Evolutionary conservation across 2,329 filamentous ascomycete genomes (phyloP), one percentile per base, ranked within the genome.

Genomic region (Ceratocystis papillata): DNA sequence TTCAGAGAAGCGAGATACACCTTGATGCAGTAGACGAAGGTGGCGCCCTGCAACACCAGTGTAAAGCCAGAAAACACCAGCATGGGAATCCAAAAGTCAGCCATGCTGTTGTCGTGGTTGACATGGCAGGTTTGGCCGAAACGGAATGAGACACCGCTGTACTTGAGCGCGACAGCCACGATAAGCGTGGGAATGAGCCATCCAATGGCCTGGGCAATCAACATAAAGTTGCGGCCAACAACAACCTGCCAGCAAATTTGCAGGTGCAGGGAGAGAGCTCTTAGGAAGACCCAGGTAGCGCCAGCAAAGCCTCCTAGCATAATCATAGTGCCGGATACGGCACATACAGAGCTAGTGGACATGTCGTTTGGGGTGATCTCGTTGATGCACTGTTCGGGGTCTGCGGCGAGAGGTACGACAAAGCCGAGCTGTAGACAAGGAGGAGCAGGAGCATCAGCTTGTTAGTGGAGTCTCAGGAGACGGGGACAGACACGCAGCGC

Each of bases 161-260:
- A 80, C 53, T 89, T 81, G 69, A 97, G 82, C 62, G 89, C 89
- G 53, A 93, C 75, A 2, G 86, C 80, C 69, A 96, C 83, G 45
- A 90, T 89, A 22, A 90, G 76, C 28, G 86, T 80, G 1, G 92
- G 90, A 59, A 97, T 81, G 20, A 88, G 88, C 89, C 93, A 96
- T 69, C 94, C 94, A 7, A 86, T 78, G 17, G 82, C 81, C 72
- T 96, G 86, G 2, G 93, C 86, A 70, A 84, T 83, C 79, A 90
- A 90, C 85, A 96, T 96, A 76, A 96, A 97, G 71, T 83, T 88
- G 57, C 86, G 83, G 48, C 94, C 94, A 3, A 96, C 89, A 6
- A 93, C 85, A 44, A 95, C 82, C 75, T 97, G 91, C 94, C 94
- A 99, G 79, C 92, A 96, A 70, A 99, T 96, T 75, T 97, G 94